Base-by-base conservation (phyloP, 768 basidiomycete genomes). In the Coprinopsis cinerea region DNA sequence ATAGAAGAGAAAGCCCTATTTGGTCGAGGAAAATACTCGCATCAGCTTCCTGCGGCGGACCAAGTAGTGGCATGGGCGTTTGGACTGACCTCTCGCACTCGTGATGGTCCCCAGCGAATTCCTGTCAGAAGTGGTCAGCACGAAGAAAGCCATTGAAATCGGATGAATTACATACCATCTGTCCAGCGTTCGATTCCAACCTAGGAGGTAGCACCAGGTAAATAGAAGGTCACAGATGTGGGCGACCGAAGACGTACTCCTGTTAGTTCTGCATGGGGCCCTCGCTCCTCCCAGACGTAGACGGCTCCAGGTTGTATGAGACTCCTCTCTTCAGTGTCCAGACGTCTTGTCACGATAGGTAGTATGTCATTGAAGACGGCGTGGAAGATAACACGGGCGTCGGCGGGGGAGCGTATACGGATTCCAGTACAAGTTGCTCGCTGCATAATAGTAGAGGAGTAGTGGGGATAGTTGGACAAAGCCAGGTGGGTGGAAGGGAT, bases 221-320 rank as follows among this genome's bases (percentile, higher is more conserved):
- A 55, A 40, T 42, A 42, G 41, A 28, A 26, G 34, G 20, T 17
- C 26, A 18, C 27, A n/a, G 44, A 14, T 17, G 22, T 18, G 11
- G 39, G 40, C 32, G 24, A 24, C 18, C 35, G 44, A 6, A 2
- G 32, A 67, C 77, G 61, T 66, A 88, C 85, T 54, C 86, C 85
- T 51, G 83, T 85, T 24, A 84, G 69, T 54, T 87, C 87, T 43
- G 82, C 73, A 50, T 83, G 79, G 34, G 84, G 78, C 0, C 82
- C 82, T 48, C 88, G 75, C 64, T 91, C 88, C 61, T 90, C 88
- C 87, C 88, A 91, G 14, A 91, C 88, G 57, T 86, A 91, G 5
- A 89, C 82, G 44, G 79, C 80, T 17, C 88, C 88, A 6, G 87
- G 76, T n/a, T 74, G 61, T 48, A 90, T 87, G 49, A 77, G 64